Base-by-base conservation (phyloP, 2,329 filamentous ascomycete genomes). In the Diaporthe ampelina region DNA sequence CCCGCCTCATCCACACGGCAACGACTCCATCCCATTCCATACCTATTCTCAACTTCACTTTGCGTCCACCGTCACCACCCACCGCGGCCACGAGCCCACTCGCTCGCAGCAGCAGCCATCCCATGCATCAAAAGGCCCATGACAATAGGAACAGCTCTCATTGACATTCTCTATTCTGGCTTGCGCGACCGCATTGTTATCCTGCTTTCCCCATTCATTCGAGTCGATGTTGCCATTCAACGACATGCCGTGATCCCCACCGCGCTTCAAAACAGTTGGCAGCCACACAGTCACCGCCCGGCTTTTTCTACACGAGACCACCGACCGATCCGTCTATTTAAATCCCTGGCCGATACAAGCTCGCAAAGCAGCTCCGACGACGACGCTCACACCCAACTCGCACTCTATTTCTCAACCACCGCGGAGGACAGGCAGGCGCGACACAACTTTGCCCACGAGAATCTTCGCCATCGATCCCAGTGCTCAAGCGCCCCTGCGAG, bases 171-270 rank as follows among this genome's bases (percentile, higher is more conserved):
- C 54, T 32, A 45, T 63, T 43, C 19, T 72, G 57, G 45, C 69
- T 63, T 72, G 69, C 48, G 63, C 57, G 57, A 63, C 40, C 32
- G 58, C 69, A 63, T 72, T 72, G 69, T 61, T 61, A 29, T 63
- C 45, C 69, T 54, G 40, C 52, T 54, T 54, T 72, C 32, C 45
- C 19, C 21, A 52, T 52, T 40, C 40, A 43, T 43, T 17, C 10
- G 45, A 52, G 43, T 35, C 69, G 24, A 63, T 58, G 37, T 43
- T 54, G 43, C 58, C 54, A 52, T 54, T 37, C 57, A 54, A 43
- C 32, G 43, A 52, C 35, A 72, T 72, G 69, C 56, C 56, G 37
- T 63, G 26, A 43, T 35, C 69, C 45, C 69, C 45, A 63, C 57
- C n/a, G 21, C n/a, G 32, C 32, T 54, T 54, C 13, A 43, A 7